phyloP scores from a whole-genome alignment of 768 basidiomycete species.

The Calocera viscosa region DNA sequence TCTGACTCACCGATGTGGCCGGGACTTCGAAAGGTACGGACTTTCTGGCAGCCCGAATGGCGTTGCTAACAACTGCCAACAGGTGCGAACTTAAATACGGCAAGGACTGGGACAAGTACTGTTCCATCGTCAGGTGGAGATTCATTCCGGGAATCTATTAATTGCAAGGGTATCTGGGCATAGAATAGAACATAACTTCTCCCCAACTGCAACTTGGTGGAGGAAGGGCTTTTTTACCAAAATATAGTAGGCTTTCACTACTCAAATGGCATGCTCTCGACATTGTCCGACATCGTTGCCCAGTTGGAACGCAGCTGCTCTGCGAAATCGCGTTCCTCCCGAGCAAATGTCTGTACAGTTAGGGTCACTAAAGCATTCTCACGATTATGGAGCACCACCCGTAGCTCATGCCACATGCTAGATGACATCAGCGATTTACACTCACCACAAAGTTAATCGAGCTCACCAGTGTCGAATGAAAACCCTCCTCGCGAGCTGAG shows the following conservation, averaged over 20 bases:
- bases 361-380: conserved; percentile 73
- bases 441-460: not conserved
- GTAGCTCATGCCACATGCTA: conserved; percentile 94
- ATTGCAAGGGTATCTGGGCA: not conserved
- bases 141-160: conserved; percentile 84
- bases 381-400: conserved; percentile 79
- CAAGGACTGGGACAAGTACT: conserved; percentile 89
- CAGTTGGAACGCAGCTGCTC: conserved; percentile 57
- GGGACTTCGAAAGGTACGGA: conserved; percentile 85
- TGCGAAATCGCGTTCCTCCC: conserved; percentile 58
- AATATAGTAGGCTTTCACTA: conserved; percentile 22
- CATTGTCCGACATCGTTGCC: conserved; percentile 53
- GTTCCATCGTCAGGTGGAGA: conserved; percentile 73
- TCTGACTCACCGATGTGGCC: conserved; percentile 75
- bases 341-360: conserved; percentile 57
- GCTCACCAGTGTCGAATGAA: conserved; percentile 78
- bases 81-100: conserved; percentile 83
- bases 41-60: not conserved
- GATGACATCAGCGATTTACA: not conserved
- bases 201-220: not conserved
- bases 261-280: conserved; percentile 79
- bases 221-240: not conserved
- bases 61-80: conserved; percentile 10
- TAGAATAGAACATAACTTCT: conserved; percentile 3
- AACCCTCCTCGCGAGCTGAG: conserved; percentile 61